phyloP scores from a whole-genome alignment of 495 filamentous ascomycete genomes.

The Neurospora cerealis region DNA sequence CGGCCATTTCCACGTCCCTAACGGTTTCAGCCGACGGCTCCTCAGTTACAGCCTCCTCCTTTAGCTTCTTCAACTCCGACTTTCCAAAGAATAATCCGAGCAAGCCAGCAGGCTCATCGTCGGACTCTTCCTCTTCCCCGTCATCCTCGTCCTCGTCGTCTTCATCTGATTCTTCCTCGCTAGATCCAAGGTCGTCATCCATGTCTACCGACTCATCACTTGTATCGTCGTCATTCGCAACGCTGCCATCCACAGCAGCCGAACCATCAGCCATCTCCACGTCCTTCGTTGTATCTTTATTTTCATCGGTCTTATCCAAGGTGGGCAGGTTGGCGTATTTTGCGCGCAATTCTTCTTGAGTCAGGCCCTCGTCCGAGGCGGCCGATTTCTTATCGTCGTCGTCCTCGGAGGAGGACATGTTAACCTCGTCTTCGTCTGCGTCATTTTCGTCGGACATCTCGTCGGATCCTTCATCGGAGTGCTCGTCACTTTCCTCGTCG shows the following conservation, averaged over 20 bases:
- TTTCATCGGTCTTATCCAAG: conserved; percentile 11
- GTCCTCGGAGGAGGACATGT: conserved; percentile 60
- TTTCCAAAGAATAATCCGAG: conserved; percentile 55
- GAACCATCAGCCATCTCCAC: conserved; percentile 7
- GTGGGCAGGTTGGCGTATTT: conserved; percentile 68
- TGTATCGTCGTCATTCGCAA: conserved; percentile 45
- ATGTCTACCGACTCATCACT: conserved; percentile 81
- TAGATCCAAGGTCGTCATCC: conserved; percentile 73
- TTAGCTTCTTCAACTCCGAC: conserved; percentile 35
- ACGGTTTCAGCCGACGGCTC: neutral
- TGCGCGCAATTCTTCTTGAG: conserved; percentile 62
- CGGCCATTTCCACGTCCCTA: conserved; percentile 25
- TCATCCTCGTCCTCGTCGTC: conserved; percentile 32
- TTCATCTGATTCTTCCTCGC: conserved; percentile 44
- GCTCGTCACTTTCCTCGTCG: conserved; percentile 18
- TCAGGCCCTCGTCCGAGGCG: conserved; percentile 60
- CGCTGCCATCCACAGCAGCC: conserved; percentile 18
- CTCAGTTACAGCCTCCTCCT: conserved; percentile 16
- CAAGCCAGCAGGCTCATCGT: conserved; percentile 46
- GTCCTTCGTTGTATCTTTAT: conserved; percentile 4
- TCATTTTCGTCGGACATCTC: conserved; percentile 39
- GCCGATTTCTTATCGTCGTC: conserved; percentile 51
- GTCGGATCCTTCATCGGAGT: conserved; percentile 1
- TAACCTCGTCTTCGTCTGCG: conserved; percentile 52
- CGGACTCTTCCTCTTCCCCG: conserved; percentile 42